A percentile compares a stretch with the other conserved stretches of the same genome.
Conservation (phyloP, 2,329 filamentous ascomycete species). For the Aspergillus sojae region DNA sequence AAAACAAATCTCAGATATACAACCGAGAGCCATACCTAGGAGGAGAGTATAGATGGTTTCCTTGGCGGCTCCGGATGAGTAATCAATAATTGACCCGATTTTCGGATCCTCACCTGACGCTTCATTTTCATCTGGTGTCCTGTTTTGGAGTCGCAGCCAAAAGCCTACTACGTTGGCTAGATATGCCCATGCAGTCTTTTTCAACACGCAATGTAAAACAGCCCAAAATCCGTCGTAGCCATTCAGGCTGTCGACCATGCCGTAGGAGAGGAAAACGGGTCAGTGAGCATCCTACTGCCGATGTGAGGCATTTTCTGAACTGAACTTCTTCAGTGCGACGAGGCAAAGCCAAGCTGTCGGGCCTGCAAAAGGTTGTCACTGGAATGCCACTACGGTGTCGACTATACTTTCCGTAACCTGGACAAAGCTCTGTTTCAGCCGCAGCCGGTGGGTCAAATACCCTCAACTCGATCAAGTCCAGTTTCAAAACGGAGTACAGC, state of each 20-base stretch:
- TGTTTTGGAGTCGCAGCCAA: too few relatives aligned
- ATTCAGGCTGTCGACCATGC: constrained; percentile 19
- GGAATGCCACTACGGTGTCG: constrained; percentile 18
- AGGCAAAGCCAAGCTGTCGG: constrained; percentile 15
- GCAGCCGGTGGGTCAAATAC: neutral
- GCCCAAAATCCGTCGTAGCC: constrained; percentile 7
- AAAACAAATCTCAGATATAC: too few relatives aligned
- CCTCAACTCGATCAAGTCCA: neutral
- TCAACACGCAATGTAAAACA: neutral
- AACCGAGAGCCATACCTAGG: too few relatives aligned
- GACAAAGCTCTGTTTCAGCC: neutral
- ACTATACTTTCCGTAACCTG: constrained; percentile 14
- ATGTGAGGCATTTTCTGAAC: neutral
- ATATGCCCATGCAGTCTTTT: neutral
- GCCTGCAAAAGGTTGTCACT: constrained; percentile 16
- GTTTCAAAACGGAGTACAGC: neutral
- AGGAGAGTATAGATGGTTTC: too few relatives aligned
- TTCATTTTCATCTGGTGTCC: too few relatives aligned
- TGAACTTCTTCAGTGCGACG: constrained; percentile 17
- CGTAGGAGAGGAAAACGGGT: constrained; percentile 19
- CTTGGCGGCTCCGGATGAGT: too few relatives aligned
- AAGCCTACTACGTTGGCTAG: neutral
- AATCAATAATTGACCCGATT: too few relatives aligned
- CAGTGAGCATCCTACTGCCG: neutral
- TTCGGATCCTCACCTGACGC: too few relatives aligned